phyloP scores from a whole-genome alignment of 2,329 filamentous ascomycete species.

The Chaetomiaceae sp. region DNA sequence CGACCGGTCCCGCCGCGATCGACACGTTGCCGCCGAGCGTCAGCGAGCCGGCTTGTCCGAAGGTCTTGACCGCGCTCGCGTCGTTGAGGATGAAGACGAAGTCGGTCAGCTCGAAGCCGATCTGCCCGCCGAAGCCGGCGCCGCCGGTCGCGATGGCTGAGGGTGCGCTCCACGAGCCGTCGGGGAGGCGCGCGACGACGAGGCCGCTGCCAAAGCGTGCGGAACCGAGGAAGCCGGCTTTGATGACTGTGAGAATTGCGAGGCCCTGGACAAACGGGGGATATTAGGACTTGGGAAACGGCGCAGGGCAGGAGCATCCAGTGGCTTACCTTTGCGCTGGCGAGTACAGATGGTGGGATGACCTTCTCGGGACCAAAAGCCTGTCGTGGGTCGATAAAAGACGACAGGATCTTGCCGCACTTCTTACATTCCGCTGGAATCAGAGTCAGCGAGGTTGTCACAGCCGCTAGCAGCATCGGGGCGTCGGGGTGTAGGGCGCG shows the following conservation, averaged over 20 bases:
- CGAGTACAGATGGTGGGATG: slow-evolving; percentile 84
- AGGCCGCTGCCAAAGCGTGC: slow-evolving; percentile 76
- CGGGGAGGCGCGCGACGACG: slow-evolving; percentile 70
- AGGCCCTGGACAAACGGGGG: slow-evolving; percentile 49
- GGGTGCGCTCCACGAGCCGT: slow-evolving; percentile 75
- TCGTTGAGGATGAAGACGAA: slow-evolving; percentile 99
- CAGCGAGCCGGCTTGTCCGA: slow-evolving; percentile 84
- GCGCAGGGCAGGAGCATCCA: not conserved
- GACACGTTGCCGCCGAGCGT: slow-evolving; percentile 96
- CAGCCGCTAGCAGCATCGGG: slow-evolving; percentile 4
- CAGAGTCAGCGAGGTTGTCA: slow-evolving; percentile 12
- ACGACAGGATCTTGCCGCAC: slow-evolving; percentile 88
- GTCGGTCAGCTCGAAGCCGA: slow-evolving; percentile 81
- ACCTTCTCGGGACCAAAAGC: slow-evolving; percentile 94
- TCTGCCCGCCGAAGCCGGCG: slow-evolving; percentile 78
- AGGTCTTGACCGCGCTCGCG: slow-evolving; percentile 78
- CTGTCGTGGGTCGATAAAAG: slow-evolving; percentile 90
- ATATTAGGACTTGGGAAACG: not conserved
- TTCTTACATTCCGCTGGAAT: slow-evolving; percentile 88
- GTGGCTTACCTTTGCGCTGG: slow-evolving; percentile 71
- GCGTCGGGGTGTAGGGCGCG: not conserved
- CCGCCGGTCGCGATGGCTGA: slow-evolving; percentile 75
- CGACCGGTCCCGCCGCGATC: slow-evolving; percentile 87
- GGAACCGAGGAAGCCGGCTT: slow-evolving; percentile 79
- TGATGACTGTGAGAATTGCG: slow-evolving; percentile 78